Evolutionary conservation across 371 early-diverging fungal genomes (phyloP), one percentile per base, ranked within the genome.

Genomic region (Circinella minor): DNA sequence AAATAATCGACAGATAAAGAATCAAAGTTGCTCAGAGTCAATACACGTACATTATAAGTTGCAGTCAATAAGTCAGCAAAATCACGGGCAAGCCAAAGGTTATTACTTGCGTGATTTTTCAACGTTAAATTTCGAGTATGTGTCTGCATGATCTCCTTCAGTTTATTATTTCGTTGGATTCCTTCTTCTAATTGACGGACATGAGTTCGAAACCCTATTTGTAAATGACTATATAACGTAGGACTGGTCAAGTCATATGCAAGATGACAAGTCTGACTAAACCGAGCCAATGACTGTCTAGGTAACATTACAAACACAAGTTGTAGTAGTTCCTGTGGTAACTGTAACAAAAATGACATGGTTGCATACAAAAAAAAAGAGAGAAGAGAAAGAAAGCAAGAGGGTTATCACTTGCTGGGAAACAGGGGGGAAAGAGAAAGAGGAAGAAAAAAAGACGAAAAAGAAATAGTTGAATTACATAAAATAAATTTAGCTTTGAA

Each of bases 1-100:
- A 60, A 51, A 0, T n/a, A 57, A 8, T 78, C 49, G 55, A 85
- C 60, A 3, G 81, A 66, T 66, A 89, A 65, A 48, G 74, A 47
- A 27, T 75, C 57, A 73, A 82, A 72, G 71, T 87, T 66, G 48
- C 78, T 51, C 75, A 86, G 75, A 15, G 66, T 74, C 4, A 84
- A 18, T 37, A 57, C 63, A 4, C 48, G 66, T 3, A 77, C 49
- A 48, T 8, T 65, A 48, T n/a, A 54, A 14, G 17, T 67, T 63
- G 36, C 66, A 59, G 6, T 69, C 18, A n/a, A 73, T 6, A 63
- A n/a, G 36, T 63, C 63, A 17, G 54, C 55, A 18, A 61, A 63
- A 27, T 66, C 67, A 38, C 60, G 59, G 18, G 67, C 60, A 46
- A 66, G 20, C 79, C 79, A 79, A n/a, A 74, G 74, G 47, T 67